Percentiles rank a stretch among this genome's conserved stretches.
phyloP scores from a whole-genome alignment of 768 basidiomycete species.

The Suillus subaureus region DNA sequence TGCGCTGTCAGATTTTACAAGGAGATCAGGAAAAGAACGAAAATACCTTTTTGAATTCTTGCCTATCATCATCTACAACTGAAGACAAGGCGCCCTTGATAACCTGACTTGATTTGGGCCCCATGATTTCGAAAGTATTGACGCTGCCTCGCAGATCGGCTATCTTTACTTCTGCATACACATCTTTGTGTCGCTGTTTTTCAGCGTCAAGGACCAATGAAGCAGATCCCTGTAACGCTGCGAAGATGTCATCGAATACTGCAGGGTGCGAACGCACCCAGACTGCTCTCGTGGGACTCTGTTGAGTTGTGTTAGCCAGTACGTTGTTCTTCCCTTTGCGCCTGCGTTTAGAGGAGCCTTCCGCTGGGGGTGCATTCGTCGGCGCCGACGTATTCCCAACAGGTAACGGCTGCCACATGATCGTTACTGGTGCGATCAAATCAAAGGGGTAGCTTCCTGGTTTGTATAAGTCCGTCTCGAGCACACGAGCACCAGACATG shows the following conservation, averaged over 20 bases:
- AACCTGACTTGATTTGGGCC: slow-evolving; percentile 79
- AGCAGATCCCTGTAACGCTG: slow-evolving; percentile 51
- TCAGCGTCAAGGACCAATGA: slow-evolving; percentile 49
- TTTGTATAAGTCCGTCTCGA: slow-evolving; percentile 70
- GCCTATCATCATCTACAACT: slow-evolving; percentile 46
- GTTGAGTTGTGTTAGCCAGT: slow-evolving; percentile 10
- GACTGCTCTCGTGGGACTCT: slow-evolving; percentile 41
- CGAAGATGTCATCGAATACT: slow-evolving; percentile 58
- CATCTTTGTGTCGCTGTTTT: slow-evolving; percentile 24
- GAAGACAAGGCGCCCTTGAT: slow-evolving; percentile 64
- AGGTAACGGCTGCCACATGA: slow-evolving; percentile 68
- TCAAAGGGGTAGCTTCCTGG: slow-evolving; percentile 64
- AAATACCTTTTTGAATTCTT: slow-evolving; percentile 61
- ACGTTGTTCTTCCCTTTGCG: slow-evolving; percentile 26
- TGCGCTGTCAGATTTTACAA: slow-evolving; percentile 5
- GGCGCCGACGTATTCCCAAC: neutral
- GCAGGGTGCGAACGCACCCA: slow-evolving; percentile 86
- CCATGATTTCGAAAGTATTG: slow-evolving; percentile 88
- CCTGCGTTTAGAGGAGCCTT: slow-evolving; percentile 18
- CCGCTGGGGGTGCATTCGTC: slow-evolving; percentile 1
- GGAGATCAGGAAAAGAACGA: neutral
- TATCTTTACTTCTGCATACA: slow-evolving; percentile 54
- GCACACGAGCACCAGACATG: slow-evolving; percentile 62
- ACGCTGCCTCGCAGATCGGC: slow-evolving; percentile 70
- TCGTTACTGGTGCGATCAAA: slow-evolving; percentile 67